Evolutionary conservation across 176 grass and related monocot genomes (phyloP), one percentile per base, ranked within the genome.

Genomic region (Dendrocalamus sinicus): DNA sequence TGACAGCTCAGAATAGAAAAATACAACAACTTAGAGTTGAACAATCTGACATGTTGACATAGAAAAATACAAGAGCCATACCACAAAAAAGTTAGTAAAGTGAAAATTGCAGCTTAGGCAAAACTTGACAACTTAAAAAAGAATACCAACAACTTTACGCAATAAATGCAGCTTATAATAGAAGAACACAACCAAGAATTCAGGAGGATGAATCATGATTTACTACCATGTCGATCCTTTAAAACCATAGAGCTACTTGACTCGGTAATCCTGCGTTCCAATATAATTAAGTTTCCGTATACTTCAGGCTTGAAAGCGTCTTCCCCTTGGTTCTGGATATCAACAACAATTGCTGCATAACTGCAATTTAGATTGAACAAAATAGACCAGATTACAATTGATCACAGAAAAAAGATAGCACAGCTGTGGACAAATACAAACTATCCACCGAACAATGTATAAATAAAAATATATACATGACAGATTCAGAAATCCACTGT

Each of bases 231-330:
- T 69, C 83, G 85, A 69, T 95, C 96, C 72, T 95, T 98, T 77
- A 95, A 87, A 81, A 89, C 35, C 39, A 80, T 93, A 82, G 93
- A 88, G 54, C 88, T 86, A 53, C 83, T 72, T 77, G 93, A 87
- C 47, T 95, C 93, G 10, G 84, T 95, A 70, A 98, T 98, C 83
- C 91, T 90, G 54, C 93, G 93, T 83, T 98, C 96, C 62, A 98
- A 83, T 62, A 84, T 95, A 58, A 98, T 90, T 55, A 82, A 60
- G 73, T 91, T 59, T 22, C 93, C 96, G 1, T 94, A 95, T 43
- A 87, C 8, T 84, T 95, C 93, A 86, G 85, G 91, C 83, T 98
- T 98, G 76, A 92, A 98, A 12, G 96, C 88, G 53, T 98, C 96
- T 85, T 95, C 96, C 64, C 96, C 93, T 13, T 87, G 24, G 85